Base-by-base conservation (phyloP, 2,329 filamentous ascomycete genomes). In the Xylaria hypoxylon region DNA sequence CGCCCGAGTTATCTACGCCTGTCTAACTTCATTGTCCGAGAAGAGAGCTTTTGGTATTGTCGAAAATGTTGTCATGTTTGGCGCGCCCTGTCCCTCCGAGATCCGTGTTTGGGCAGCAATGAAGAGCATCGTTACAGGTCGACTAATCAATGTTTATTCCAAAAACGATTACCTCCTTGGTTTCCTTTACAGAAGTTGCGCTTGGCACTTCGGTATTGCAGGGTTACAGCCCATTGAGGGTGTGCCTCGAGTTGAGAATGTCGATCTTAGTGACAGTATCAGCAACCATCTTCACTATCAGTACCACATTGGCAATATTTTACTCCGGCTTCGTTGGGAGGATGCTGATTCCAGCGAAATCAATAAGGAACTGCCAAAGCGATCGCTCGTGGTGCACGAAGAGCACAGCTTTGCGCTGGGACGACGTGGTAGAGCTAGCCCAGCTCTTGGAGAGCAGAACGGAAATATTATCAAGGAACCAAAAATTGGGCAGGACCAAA, bases 61-160 rank as follows among this genome's bases (percentile, higher is more conserved):
- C 24, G 94, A 97, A 73, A 90, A 89, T 17, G 93, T 92, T 1
- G 90, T 97, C 28, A 77, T 98, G 59, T 93, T 97, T 77, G 95
- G 95, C 1, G 86, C 92, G 0, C 94, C 95, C 0, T 90, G 90
- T 5, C 93, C 94, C 0, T 89, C 91, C 1, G 86, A 91, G 24
- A 85, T 85, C 2, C 83, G 85, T 7, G 89, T 92, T 59, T 97
- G 95, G 94, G 84, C 91, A 31, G 85, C 88, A 5, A 86, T 97
- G 75, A 89, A 92, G 69, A 90, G 88, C 65, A 92, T 95, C 2
- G 93, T 97, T 3, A 86, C 89, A 45, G 94, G 94, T 0, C 88
- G 94, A 24, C 83, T 97, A n/a, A 86, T 97, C 75, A 98, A 97
- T 72, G 93, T 96, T 3, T 97, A 90, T 77, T 96, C 92, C 0